Evolutionary conservation across 1,139 yeast species (phyloP).

Genomic region (Yamadazyma diospyri): DNA sequence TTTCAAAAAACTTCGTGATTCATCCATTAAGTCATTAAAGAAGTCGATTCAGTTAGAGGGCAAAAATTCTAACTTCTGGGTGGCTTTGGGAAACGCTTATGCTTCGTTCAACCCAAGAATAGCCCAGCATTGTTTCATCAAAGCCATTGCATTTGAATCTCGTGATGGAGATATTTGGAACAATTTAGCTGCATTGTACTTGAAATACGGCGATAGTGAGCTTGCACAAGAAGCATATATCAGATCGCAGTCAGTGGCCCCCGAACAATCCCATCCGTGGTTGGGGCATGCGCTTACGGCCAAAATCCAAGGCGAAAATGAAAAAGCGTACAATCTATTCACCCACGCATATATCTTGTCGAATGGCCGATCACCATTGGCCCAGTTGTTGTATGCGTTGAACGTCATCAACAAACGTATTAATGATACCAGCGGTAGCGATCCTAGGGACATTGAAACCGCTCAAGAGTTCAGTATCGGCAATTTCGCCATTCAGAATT

Average conservation of each 20-base stretch:
- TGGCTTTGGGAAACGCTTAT: constrained; percentile 70
- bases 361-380: constrained; percentile 67
- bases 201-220: constrained; percentile 63
- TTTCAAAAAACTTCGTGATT: constrained; percentile 27
- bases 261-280: constrained; percentile 80
- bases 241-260: constrained; percentile 78
- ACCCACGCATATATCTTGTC: constrained; percentile 78
- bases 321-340: constrained; percentile 53
- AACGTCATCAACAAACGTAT: constrained; percentile 49
- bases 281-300: constrained; percentile 76
- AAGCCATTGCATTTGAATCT: constrained; percentile 68
- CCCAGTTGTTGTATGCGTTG: constrained; percentile 70
- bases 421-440: constrained; percentile 35
- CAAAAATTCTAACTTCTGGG: constrained; percentile 73
- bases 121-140: constrained; percentile 89
- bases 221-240: constrained; percentile 72
- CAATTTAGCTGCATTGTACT: constrained; percentile 74
- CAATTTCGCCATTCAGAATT: constrained; percentile 68
- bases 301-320: constrained; percentile 52
- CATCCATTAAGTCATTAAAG: constrained; percentile 56
- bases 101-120: constrained; percentile 61
- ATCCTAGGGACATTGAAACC: constrained; percentile 52
- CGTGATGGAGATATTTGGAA: constrained; percentile 74
- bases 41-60: constrained; percentile 70
- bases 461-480: constrained; percentile 68